Percentiles rank a stretch among this genome's conserved stretches.
Conservation (phyloP, 257 asterid genomes). For the Fraxinus excelsior region DNA sequence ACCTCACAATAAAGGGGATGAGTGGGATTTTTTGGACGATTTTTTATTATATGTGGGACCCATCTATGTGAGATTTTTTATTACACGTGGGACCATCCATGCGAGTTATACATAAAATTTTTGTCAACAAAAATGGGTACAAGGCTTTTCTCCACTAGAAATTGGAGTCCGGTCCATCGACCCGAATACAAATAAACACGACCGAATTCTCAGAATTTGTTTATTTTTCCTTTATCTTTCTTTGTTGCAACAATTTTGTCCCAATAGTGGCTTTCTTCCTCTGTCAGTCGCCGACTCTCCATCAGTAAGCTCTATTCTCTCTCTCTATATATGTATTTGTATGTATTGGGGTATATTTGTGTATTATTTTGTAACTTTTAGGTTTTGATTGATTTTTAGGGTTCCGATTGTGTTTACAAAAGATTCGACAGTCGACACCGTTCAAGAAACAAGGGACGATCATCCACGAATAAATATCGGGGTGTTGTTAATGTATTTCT, state of each 20-base stretch:
- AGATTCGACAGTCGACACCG: slow-evolving; percentile 33
- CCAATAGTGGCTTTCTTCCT: slow-evolving; percentile 19
- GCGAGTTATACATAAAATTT: no score
- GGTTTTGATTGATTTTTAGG: slow-evolving; percentile 39
- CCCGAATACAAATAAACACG: not conserved
- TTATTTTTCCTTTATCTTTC: not conserved
- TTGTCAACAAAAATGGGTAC: no score
- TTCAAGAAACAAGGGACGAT: slow-evolving; percentile 32
- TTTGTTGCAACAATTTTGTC: not conserved
- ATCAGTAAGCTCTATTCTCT: slow-evolving; percentile 22
- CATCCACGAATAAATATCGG: slow-evolving; percentile 12
- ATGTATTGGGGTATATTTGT: not conserved
- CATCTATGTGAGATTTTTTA: no score
- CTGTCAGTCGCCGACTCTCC: slow-evolving; percentile 31
- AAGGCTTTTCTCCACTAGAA: no score
- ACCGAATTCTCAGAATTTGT: not conserved
- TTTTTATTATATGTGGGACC: no score
- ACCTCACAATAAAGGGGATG: no score
- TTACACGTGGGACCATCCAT: no score
- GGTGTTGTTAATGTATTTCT: slow-evolving; percentile 30
- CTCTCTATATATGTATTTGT: not conserved
- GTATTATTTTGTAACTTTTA: slow-evolving; percentile 23
- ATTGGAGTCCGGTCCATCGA: no score
- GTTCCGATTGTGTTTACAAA: slow-evolving; percentile 36
- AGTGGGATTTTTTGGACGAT: no score